Conservation (phyloP, 805 yeast species). For the Metschnikowia peoriensis region DNA sequence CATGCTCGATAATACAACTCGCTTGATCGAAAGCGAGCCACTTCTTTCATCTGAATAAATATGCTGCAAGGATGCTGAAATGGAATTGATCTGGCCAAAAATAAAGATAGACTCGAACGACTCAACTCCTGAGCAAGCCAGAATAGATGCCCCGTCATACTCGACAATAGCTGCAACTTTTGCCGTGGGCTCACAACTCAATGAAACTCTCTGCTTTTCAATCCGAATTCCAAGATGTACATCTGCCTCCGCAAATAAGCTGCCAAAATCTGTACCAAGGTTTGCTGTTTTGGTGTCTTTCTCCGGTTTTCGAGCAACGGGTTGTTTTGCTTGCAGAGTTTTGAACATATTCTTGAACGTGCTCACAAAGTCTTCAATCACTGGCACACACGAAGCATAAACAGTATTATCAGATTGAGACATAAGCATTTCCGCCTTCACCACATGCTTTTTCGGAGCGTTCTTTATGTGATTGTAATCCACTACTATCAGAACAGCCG, state of each 20-base stretch:
- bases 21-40: constrained; percentile 56
- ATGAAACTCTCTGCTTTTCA: constrained; percentile 68
- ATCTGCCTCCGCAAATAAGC: constrained; percentile 53
- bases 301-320: background rate
- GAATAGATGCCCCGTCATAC: constrained; percentile 62
- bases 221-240: constrained; percentile 61
- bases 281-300: background rate
- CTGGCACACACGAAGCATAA: constrained; percentile 76
- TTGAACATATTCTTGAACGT: constrained; percentile 50
- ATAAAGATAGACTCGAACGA: constrained; percentile 10
- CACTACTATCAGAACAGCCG: constrained; percentile 61
- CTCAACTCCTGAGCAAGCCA: constrained; percentile 46
- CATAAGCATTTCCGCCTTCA: constrained; percentile 55
- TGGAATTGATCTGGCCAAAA: constrained; percentile 45
- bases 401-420: constrained; percentile 72
- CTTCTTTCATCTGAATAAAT: constrained; percentile 87
- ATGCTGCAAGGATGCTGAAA: constrained; percentile 79
- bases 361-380: constrained; percentile 56
- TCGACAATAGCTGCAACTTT: constrained; percentile 86
- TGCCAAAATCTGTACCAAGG: constrained; percentile 33
- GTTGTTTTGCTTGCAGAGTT: constrained; percentile 8
- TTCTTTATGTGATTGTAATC: constrained; percentile 47
- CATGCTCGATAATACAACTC: constrained; percentile 48
- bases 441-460: constrained; percentile 38
- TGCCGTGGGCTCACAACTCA: constrained; percentile 93